Evolutionary conservation across 192 early-diverging fungal genomes (phyloP).

Genomic region (Coemansia sp.): DNA sequence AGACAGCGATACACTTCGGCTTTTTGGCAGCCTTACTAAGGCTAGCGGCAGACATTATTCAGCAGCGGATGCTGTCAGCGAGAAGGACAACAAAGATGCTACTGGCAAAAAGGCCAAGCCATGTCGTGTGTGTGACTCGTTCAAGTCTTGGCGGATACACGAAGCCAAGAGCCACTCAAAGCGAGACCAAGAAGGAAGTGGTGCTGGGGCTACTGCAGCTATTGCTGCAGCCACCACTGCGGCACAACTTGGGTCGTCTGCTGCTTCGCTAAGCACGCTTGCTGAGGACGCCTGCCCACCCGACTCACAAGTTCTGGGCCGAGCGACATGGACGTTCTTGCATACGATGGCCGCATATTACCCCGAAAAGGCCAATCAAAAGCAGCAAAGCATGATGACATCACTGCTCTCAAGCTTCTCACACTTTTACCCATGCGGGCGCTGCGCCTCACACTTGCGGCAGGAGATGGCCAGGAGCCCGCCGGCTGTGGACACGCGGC

Average conservation of each 20-base stretch:
- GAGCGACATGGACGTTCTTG: constrained; percentile 94
- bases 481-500: constrained; percentile 69
- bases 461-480: constrained; percentile 73
- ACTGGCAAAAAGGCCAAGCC: constrained; percentile 55
- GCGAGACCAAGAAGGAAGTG: constrained; percentile 2
- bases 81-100: constrained; percentile 12
- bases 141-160: constrained; percentile 64
- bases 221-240: constrained; percentile 14
- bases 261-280: constrained; percentile 20
- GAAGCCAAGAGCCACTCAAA: constrained; percentile 53
- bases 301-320: constrained; percentile 78
- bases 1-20: constrained; percentile 1
- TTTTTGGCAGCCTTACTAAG: constrained; percentile 12
- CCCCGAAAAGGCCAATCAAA: constrained; percentile 68
- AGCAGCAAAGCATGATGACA: constrained; percentile 76
- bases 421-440: constrained; percentile 89
- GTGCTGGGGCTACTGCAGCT: constrained; percentile 1
- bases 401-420: constrained; percentile 72
- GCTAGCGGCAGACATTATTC: constrained; percentile 2
- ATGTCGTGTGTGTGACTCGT: constrained; percentile 75
- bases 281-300: constrained; percentile 70
- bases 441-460: constrained; percentile 83
- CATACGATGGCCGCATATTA: constrained; percentile 98
- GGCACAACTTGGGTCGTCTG: background rate
- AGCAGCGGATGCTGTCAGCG: background rate